Base-by-base conservation (phyloP, 768 basidiomycete genomes). In the Lactifluus hygrophoroides region DNA sequence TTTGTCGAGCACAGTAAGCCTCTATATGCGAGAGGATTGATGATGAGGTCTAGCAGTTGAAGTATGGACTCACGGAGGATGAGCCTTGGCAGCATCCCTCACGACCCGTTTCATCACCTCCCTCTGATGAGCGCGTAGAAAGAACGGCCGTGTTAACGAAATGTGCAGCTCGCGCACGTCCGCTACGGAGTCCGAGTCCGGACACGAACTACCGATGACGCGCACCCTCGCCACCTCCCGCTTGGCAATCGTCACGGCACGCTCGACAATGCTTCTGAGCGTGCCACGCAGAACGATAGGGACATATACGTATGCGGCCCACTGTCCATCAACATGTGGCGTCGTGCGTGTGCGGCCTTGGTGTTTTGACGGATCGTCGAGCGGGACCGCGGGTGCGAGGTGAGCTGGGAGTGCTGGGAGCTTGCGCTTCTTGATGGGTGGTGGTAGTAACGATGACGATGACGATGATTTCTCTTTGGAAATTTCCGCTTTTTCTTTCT, bases 311-410 rank as follows among this genome's bases (percentile, higher is more conserved):
- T 94, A 82, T 4, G 86, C 76, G 1, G 85, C 83, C 68, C 82
- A 94, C 67, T 94, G 92, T 0, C 94, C 94, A 13, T 91, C 87
- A 4, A 92, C 83, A 67, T 91, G 90, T 2, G 91, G 90, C 1
- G 75, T 76, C 0, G 83, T 76, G 30, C 94, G 82, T 47, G 75
- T 75, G 30, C 94, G 81, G 14, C 94, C 94, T 74, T 94, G 92
- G 69, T 96, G 94, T 16, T 82, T 72, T 3, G 83, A 72, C 2
- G 93, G 92, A 65, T 90, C 74, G 68, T 94, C 90, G 5, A 80
- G 68, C 0, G 86, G 90, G 1, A 64, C 69, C 44, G 77, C 67
- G 4, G 75, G 66, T 2, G 72, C 66, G 47, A 90, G 68, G 35
- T 76, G 75, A 17, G 77, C 64, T 0, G 84, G 74, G 25, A 90